Conservation (phyloP, 441 rosid genomes). For the Populus hybrid region DNA sequence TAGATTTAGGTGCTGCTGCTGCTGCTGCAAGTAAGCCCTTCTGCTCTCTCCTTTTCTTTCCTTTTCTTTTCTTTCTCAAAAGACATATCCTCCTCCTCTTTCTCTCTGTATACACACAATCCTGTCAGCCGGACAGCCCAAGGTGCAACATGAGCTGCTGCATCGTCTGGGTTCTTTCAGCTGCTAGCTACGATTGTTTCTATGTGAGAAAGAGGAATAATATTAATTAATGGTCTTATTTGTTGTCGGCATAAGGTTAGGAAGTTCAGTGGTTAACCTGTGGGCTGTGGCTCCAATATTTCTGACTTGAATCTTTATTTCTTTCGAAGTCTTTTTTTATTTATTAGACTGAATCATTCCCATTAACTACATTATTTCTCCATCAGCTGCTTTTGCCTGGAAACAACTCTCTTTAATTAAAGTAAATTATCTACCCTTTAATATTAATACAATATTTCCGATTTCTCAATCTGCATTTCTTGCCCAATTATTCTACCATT, state of each 20-base stretch:
- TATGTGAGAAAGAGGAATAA: background rate
- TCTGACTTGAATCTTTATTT: background rate
- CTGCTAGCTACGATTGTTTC: too few relatives aligned
- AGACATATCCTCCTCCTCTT: too few relatives aligned
- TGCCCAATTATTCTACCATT: background rate
- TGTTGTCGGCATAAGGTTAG: background rate
- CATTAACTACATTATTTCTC: background rate
- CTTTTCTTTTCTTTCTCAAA: background rate
- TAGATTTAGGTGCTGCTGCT: too few relatives aligned
- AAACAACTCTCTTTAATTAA: background rate
- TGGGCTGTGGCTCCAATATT: too few relatives aligned
- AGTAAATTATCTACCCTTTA: background rate
- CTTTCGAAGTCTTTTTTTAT: background rate
- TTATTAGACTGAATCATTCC: too few relatives aligned
- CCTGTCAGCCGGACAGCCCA: too few relatives aligned
- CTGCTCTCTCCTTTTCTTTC: background rate
- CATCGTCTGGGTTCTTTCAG: too few relatives aligned
- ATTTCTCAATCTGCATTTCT: too few relatives aligned
- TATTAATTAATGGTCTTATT: background rate
- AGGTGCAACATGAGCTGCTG: too few relatives aligned
- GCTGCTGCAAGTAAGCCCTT: background rate
- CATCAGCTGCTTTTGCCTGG: background rate
- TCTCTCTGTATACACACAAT: too few relatives aligned
- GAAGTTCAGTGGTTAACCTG: background rate
- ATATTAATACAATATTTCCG: too few relatives aligned